phyloP scores from a whole-genome alignment of 2,329 filamentous ascomycete genomes.

The Neoascochyta sp. region DNA sequence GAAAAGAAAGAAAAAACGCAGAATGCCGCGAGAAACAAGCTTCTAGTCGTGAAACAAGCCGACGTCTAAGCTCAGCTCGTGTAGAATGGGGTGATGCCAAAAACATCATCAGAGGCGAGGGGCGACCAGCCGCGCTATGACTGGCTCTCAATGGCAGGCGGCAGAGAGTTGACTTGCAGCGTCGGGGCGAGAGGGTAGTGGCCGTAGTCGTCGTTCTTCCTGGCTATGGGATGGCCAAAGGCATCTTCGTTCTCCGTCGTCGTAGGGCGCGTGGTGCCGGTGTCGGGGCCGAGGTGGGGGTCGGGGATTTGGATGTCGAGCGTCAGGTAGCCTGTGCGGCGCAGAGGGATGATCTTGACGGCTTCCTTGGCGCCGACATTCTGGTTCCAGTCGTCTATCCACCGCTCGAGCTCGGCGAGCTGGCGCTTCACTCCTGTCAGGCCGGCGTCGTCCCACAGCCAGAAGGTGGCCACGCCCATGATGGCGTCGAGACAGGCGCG shows the following conservation, averaged over 20 bases:
- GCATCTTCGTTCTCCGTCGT: no score
- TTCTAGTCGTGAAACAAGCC: no score
- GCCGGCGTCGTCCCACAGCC: slow-evolving; percentile 91
- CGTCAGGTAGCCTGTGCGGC: slow-evolving; percentile 86
- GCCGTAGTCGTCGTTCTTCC: slow-evolving; percentile 16
- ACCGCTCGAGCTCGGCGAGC: slow-evolving; percentile 67
- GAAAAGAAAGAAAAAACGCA: no score
- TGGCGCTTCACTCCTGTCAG: slow-evolving; percentile 70
- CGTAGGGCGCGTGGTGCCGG: slow-evolving; percentile 22
- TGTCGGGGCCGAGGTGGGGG: slow-evolving; percentile 58
- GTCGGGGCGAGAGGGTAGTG: slow-evolving; percentile 27
- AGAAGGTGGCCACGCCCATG: slow-evolving; percentile 79
- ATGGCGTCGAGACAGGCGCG: slow-evolving; percentile 77
- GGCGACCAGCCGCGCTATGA: no score
- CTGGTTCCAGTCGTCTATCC: slow-evolving; percentile 83
- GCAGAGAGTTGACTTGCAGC: slow-evolving; percentile 29
- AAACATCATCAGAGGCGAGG: no score
- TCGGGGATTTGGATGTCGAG: slow-evolving; percentile 79
- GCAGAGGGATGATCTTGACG: slow-evolving; percentile 72
- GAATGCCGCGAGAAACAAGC: no score
- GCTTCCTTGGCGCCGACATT: slow-evolving; percentile 57
- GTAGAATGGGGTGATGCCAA: slow-evolving; percentile 1
- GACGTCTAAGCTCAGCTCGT: no score
- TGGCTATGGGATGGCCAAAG: slow-evolving; percentile 5
- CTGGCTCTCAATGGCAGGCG: slow-evolving; percentile 18